Conservation (phyloP, 1,139 yeast species). For the Yamadazyma spencermartinsiae region DNA sequence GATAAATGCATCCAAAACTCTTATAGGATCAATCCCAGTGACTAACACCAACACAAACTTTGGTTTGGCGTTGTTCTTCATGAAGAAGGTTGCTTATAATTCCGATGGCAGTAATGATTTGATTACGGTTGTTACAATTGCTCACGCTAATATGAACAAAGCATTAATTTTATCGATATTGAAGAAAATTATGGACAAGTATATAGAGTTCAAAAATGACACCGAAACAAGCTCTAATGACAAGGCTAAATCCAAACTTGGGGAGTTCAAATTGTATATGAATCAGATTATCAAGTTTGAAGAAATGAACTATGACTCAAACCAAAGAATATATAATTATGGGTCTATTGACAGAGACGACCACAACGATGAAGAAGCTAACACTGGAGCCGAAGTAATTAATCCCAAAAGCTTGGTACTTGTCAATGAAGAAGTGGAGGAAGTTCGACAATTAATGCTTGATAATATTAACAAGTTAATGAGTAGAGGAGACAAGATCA, state of each 20-base stretch:
- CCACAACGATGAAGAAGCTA: slow-evolving; percentile 18
- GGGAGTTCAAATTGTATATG: slow-evolving; percentile 54
- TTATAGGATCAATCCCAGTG: slow-evolving; percentile 45
- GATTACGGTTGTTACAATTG: slow-evolving; percentile 50
- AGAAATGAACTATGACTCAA: slow-evolving; percentile 45
- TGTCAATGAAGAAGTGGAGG: slow-evolving; percentile 52
- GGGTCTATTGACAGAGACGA: slow-evolving; percentile 25
- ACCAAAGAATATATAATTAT: slow-evolving; percentile 35
- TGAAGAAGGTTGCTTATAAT: slow-evolving; percentile 45
- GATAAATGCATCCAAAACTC: slow-evolving; percentile 48
- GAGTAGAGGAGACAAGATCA: slow-evolving; percentile 79
- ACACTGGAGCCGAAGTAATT: slow-evolving; percentile 21
- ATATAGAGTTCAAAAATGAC: slow-evolving; percentile 41
- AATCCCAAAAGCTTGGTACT: slow-evolving; percentile 42
- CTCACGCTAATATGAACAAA: slow-evolving; percentile 44
- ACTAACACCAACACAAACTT: slow-evolving; percentile 28
- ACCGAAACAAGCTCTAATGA: slow-evolving; percentile 18
- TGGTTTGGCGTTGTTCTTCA: slow-evolving; percentile 45
- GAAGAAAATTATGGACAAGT: slow-evolving; percentile 52
- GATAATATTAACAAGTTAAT: slow-evolving; percentile 69
- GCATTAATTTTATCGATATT: slow-evolving; percentile 47
- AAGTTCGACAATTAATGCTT: slow-evolving; percentile 61
- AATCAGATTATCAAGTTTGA: slow-evolving; percentile 52
- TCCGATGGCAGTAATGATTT: slow-evolving; percentile 49
- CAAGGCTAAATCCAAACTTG: slow-evolving; percentile 30